Evolutionary conservation across 768 basidiomycete genomes (phyloP).

Genomic region (Suillus plorans): DNA sequence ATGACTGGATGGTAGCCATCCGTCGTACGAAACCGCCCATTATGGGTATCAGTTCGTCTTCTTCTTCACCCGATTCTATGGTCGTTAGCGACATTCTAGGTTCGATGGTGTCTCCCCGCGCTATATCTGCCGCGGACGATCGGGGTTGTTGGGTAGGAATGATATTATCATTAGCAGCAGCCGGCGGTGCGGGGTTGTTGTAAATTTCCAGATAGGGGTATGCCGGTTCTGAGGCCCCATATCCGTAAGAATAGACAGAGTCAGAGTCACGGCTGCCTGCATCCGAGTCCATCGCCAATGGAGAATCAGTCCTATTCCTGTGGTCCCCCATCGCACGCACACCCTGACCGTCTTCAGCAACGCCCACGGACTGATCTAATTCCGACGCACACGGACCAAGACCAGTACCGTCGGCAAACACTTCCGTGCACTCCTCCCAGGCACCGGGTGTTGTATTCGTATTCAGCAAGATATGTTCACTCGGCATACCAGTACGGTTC

Average conservation of each 20-base stretch:
- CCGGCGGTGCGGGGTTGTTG: constrained; percentile 20
- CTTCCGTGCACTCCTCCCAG: background rate
- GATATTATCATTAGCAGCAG: background rate
- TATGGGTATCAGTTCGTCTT: constrained; percentile 47
- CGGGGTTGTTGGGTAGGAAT: constrained; percentile 13
- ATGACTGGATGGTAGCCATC: constrained; percentile 80
- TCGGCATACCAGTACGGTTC: constrained; percentile 13
- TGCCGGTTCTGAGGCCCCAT: constrained; percentile 22
- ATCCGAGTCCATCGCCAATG: background rate
- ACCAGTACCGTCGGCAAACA: background rate
- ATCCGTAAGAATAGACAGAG: constrained; percentile 26
- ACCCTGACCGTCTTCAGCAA: background rate
- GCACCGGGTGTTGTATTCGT: constrained; percentile 3
- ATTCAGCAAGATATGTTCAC: constrained; percentile 9
- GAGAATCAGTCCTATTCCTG: background rate
- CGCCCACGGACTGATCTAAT: background rate
- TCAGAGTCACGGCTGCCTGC: background rate
- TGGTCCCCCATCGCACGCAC: background rate
- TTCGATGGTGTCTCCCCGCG: constrained; percentile 5
- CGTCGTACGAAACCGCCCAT: constrained; percentile 65
- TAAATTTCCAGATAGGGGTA: constrained; percentile 35
- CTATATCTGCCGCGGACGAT: constrained; percentile 8
- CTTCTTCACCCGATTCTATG: constrained; percentile 14
- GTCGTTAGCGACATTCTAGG: background rate
- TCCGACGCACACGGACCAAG: background rate